Percentiles rank a stretch among this genome's conserved stretches.
Evolutionary conservation across 176 grass and related monocot species (phyloP).

Genomic region (Musa troglodytarum): DNA sequence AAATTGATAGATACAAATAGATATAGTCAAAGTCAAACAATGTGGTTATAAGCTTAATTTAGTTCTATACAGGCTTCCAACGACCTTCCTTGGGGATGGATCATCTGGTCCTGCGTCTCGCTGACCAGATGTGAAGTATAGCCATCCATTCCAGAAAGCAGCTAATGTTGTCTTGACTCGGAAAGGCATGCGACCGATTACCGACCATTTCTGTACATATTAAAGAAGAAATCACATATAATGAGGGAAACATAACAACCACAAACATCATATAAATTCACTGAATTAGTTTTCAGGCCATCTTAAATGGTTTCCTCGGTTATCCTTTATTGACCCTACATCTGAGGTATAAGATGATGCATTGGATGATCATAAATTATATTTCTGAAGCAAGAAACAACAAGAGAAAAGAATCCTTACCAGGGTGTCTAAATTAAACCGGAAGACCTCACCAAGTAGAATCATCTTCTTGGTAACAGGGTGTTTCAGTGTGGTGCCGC

Average conservation of each 20-base stretch:
- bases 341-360: too few relatives aligned
- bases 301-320: too few relatives aligned
- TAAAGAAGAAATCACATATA: background rate
- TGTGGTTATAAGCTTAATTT: slow-evolving; percentile 34
- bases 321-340: too few relatives aligned
- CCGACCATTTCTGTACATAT: slow-evolving; percentile 50
- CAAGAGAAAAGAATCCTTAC: slow-evolving; percentile 26
- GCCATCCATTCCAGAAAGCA: slow-evolving; percentile 65
- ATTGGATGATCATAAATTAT: background rate
- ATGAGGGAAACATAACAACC: background rate
- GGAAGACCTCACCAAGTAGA: slow-evolving; percentile 81
- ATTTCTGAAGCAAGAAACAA: background rate
- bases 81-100: slow-evolving; percentile 65
- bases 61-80: slow-evolving; percentile 66
- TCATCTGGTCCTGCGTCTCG: slow-evolving; percentile 62
- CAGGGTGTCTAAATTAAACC: slow-evolving; percentile 54
- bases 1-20: background rate
- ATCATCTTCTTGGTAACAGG: slow-evolving; percentile 89
- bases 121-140: slow-evolving; percentile 90
- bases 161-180: slow-evolving; percentile 70
- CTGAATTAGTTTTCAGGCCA: too few relatives aligned
- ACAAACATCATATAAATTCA: too few relatives aligned
- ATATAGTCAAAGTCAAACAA: background rate
- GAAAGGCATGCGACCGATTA: slow-evolving; percentile 76
- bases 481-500: slow-evolving; percentile 80